Base-by-base conservation (phyloP, 2,329 filamentous ascomycete genomes). In the Pezicula rhizophila region DNA sequence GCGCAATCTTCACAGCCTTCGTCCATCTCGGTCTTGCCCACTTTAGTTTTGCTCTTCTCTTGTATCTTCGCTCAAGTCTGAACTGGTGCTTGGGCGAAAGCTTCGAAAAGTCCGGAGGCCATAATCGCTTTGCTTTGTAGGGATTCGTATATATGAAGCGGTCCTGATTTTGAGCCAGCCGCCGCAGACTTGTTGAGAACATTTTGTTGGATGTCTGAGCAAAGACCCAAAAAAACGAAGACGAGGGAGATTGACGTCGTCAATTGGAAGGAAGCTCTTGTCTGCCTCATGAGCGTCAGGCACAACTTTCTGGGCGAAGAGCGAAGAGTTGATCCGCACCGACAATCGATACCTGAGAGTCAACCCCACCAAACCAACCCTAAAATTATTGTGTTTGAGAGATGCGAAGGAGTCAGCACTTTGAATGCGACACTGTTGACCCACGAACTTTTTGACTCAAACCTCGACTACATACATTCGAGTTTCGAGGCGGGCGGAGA, bases 61-160 rank as follows among this genome's bases (percentile, higher is more conserved):
- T 86, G 69, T 85, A 91, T 63, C 85, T 84, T 65, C 86, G 82
- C 72, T 92, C 87, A 58, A 89, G 84, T 39, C 82, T 77, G 64
- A 91, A 85, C 67, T 91, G 84, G 62, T 90, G 81, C 66, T 86
- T 85, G 42, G 75, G 70, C 34, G 80, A 80, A 51, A 92, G 76
- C 62, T 80, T 78, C 53, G 75, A 70, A 67, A 92, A 87, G 66
- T 90, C 82, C 11, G 87, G 87, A 49, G 87, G 87, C 87, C 87
- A 92, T 55, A 80, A 71, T 63, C 85, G 87, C 68, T 87, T 84
- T 43, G 82, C 78, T 60, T 73, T 78, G 69, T 80, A 84, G 5
- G 77, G 77, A 61, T 80, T 82, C 52, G 67, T 74, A 54, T 75
- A 70, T 18, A 63, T 51, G 42, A 57, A 59, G 5, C 64, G 57